phyloP scores from a whole-genome alignment of 768 basidiomycete genomes.

The Boletus sensibilis region DNA sequence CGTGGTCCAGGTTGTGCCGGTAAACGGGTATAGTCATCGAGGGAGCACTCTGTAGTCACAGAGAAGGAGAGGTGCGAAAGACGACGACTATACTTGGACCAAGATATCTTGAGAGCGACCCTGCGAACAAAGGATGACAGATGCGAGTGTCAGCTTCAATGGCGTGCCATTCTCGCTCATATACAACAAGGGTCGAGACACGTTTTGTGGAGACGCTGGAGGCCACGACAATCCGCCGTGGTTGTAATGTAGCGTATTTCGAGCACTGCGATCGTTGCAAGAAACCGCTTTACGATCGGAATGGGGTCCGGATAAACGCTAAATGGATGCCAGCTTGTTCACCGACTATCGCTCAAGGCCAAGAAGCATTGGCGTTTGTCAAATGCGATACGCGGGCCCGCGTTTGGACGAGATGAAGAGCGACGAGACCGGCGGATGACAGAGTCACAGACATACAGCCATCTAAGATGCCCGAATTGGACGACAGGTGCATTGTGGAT shows the following conservation, averaged over 20 bases:
- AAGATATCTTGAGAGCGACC: conserved; percentile 1
- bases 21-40: conserved; percentile 28
- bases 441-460: background rate
- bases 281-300: conserved; percentile 9
- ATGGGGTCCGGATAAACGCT: conserved; percentile 8
- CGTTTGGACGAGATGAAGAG: background rate
- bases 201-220: conserved; percentile 24
- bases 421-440: background rate
- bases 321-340: background rate
- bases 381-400: background rate
- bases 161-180: conserved; percentile 11
- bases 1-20: conserved; percentile 23
- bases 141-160: conserved; percentile 4
- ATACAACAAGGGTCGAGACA: conserved; percentile 28
- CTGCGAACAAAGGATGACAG: background rate
- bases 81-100: background rate
- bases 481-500: conserved; percentile 8
- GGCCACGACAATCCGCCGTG: conserved; percentile 25
- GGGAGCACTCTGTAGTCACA: background rate
- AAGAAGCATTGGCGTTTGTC: background rate
- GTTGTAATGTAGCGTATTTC: conserved; percentile 13
- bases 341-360: background rate
- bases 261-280: conserved; percentile 7
- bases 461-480: conserved; percentile 1
- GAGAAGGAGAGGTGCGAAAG: background rate